Evolutionary conservation across 441 rosid species (phyloP), one percentile per base, ranked within the genome.

Genomic region (Erodium texanum): DNA sequence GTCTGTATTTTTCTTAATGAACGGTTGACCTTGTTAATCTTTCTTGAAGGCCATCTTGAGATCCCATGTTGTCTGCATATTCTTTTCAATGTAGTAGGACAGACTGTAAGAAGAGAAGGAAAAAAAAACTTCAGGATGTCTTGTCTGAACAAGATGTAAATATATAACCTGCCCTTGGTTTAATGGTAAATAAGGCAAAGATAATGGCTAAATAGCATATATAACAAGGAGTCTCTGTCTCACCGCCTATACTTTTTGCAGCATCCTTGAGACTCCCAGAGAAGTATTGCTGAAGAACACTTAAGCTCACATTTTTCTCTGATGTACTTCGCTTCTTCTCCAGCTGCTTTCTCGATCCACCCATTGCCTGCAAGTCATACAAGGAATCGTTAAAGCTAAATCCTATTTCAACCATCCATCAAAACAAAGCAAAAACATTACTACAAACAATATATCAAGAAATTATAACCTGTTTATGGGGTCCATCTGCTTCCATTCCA

Each of bases 41-140:
- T 93, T 20, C 97, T 90, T 66, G 95, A 93, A 20, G 97, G 99
- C 97, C 99, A 93, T 76, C 99, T 87, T 50, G 84, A 84, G 72
- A 93, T 89, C 34, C 99, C 99, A 63, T 91, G 99, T 67, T 89
- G 93, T 77, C 97, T 85, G 83, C 99, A 93, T 79, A 93, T 93
- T 75, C 99, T 86, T 84, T 93, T 91, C 73, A 91, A 76, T 3
- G 99, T 93, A 27, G 99, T 93, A 7, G 97, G 97, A 81, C 99
- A 91, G 73, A 93, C 97, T 91, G 70, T 74, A 77, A n/a, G 66
- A 59, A 73, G 38, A 18, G 15, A 24, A 18, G 15, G 22, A 7
- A 69, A 68, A 75, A 76, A 71, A 56, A 56, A 56, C 12, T 56
- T 56, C 22, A 54, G 11, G 20, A 16, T 16, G 58, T 4, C 16